Evolutionary conservation across 1,284 basidiomycete genomes (phyloP), one percentile per base, ranked within the genome.

Genomic region (Caloboletus inedulis): DNA sequence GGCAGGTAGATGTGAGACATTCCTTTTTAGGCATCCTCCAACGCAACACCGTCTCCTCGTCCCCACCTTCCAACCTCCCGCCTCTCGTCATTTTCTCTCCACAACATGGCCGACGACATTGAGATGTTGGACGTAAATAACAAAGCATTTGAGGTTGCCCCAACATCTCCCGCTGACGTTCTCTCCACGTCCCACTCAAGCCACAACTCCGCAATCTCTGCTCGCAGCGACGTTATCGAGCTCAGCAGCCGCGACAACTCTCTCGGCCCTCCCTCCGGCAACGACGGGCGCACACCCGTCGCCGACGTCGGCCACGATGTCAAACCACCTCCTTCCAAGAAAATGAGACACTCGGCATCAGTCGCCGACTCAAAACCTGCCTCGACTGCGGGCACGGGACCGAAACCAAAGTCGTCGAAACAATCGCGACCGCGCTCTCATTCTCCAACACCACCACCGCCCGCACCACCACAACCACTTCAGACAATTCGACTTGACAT

Each of bases 401-500:
- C 61, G 18, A 68, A 71, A 52, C 64, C 66, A 64, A 71, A 68
- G 58, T 70, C 66, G 21, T 56, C 68, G 31, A 68, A 71, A 53
- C 48, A 65, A 37, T 54, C 64, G 14, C 78, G 81, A 51, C 79
- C 82, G 6, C 81, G 81, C 29, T 84, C 84, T 0, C 82, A 75
- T 5, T 79, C 84, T 2, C 81, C 82, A 13, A 64, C 67, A 13
- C 79, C 82, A 1, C 82, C 81, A 0, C 73, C 73, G 0, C 74
- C 74, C 0, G 72, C 77, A 1, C 61, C 76, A 5, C 77, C 75
- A 2, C 83, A 79, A 7, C 67, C 79, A 0, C 66, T 85, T n/a
- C 72, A 77, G 53, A 90, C 87, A 0, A 77, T 89, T 46, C 77
- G 89, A 0, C 78, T 92, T 33, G 74, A 83, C 2, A 86, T 91